phyloP scores from a whole-genome alignment of 2,329 filamentous ascomycete species.

The Hyphodiscus sp. region DNA sequence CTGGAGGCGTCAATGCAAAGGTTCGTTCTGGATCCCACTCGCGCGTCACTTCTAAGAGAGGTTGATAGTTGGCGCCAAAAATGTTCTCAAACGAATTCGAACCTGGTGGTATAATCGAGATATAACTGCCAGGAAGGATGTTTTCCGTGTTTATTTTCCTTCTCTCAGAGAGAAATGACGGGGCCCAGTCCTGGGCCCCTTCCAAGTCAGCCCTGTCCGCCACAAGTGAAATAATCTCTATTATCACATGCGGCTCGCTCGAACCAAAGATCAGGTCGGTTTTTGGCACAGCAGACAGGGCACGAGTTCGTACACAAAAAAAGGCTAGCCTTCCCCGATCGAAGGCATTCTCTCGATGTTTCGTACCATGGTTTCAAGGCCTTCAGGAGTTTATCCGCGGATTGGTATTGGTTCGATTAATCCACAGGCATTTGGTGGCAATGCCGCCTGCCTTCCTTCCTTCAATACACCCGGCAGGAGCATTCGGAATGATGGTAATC shows the following conservation, averaged over 20 bases:
- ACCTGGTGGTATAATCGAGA: conserved; percentile 25
- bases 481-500: conserved; percentile 25
- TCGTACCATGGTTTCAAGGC: conserved; percentile 1
- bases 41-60: conserved; percentile 25
- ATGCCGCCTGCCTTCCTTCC: conserved; percentile 1
- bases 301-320: conserved; percentile 28
- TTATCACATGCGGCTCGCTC: conserved; percentile 30
- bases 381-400: conserved; percentile 6
- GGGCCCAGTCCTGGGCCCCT: conserved; percentile 23
- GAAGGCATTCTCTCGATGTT: conserved; percentile 19
- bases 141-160: conserved; percentile 22
- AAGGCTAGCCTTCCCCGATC: conserved; percentile 24
- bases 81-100: conserved; percentile 24
- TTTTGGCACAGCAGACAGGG: conserved; percentile 12
- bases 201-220: conserved; percentile 19
- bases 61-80: conserved; percentile 26
- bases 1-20: conserved; percentile 18
- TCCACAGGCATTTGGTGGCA: conserved; percentile 5
- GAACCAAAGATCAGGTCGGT: conserved; percentile 28
- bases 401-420: conserved; percentile 7
- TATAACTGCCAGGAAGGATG: conserved; percentile 27
- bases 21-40: conserved; percentile 33
- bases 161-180: conserved; percentile 13
- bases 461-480: conserved; percentile 19
- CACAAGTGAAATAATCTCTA: conserved; percentile 31